Base-by-base conservation (phyloP, 345 rosid species). In the Trapa bicornis region DNA sequence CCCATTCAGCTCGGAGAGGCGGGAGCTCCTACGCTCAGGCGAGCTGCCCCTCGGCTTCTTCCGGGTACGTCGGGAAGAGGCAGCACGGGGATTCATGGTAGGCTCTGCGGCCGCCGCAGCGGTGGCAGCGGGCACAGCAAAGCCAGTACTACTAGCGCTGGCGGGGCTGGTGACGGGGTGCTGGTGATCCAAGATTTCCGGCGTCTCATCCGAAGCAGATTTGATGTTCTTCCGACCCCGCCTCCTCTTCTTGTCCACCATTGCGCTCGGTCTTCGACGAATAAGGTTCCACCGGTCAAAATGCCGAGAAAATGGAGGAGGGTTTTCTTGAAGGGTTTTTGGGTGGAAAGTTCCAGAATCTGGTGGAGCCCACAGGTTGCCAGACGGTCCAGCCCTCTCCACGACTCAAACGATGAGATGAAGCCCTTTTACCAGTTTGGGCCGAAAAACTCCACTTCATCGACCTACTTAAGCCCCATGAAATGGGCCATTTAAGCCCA, bases 91-190 rank as follows among this genome's bases (percentile, higher is more conserved):
- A 68, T 39, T 68, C 69, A 68, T 83, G 75, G 57, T 72, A 75
- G 36, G 82, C 78, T 63, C 85, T 73, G 48, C 86, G 82, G 10
- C 90, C 78, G 65, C 85, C 74, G 48, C 80, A 80, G 68, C 70
- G 80, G 8, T 82, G 53, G 3, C 81, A 73, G 14, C 79, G 57
- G 76, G 67, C 36, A 36, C 35, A 16, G 57, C 32, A 11, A 53
- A 32, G 16, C 67, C 74, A 11, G 71, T 29, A 50, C 75, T 84
- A 62, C 71, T 67, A 13, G 70, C 63, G 39, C 61, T 37, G 61
- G 82, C 38, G 67, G 79, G 29, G 37, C 70, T 39, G 61, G 70
- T 32, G 53, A 61, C 48, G 33, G 56, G 65, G 63, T 60, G 66
- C 65, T 29, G 71, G 56, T 48, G 75, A 64, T 58, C 65, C 72